Percentiles rank a stretch among this genome's conserved stretches.
Conservation (phyloP, 805 yeast species). For the Wickerhamiella alocasiicola region DNA sequence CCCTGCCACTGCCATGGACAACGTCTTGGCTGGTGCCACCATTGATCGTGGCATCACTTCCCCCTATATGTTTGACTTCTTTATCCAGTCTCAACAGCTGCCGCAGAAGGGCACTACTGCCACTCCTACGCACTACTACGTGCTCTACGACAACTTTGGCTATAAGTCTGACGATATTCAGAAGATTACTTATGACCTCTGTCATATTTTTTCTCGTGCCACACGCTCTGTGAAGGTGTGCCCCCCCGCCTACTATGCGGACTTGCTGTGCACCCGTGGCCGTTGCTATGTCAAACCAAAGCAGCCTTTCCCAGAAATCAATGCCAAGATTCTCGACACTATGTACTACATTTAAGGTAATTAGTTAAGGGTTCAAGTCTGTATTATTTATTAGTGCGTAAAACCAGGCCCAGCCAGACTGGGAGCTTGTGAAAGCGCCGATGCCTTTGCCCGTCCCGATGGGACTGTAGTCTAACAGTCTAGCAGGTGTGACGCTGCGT, state of each 20-base stretch:
- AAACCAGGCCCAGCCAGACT: no score
- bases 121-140: conserved; percentile 10
- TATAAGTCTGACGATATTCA: conserved; percentile 10
- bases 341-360: conserved; percentile 9
- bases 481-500: no score
- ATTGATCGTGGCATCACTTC: conserved; percentile 11
- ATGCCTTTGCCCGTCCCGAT: no score
- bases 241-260: conserved; percentile 11
- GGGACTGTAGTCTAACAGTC: no score
- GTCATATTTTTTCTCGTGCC: conserved; percentile 11
- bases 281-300: conserved; percentile 23
- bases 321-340: conserved; percentile 25
- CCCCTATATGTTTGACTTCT: conserved; percentile 10
- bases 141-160: conserved; percentile 7
- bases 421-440: no score
- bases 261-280: conserved; percentile 11
- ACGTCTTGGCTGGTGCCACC: conserved; percentile 9
- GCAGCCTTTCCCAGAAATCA: conserved; percentile 38
- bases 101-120: conserved; percentile 12
- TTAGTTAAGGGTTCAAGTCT: background rate
- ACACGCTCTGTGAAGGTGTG: conserved; percentile 10
- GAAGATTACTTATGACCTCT: conserved; percentile 11
- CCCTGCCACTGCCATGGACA: conserved; percentile 10
- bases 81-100: conserved; percentile 11
- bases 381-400: no score